Evolutionary conservation across 495 filamentous ascomycete genomes (phyloP), one percentile per base, ranked within the genome.

Genomic region (Daldinia loculata): DNA sequence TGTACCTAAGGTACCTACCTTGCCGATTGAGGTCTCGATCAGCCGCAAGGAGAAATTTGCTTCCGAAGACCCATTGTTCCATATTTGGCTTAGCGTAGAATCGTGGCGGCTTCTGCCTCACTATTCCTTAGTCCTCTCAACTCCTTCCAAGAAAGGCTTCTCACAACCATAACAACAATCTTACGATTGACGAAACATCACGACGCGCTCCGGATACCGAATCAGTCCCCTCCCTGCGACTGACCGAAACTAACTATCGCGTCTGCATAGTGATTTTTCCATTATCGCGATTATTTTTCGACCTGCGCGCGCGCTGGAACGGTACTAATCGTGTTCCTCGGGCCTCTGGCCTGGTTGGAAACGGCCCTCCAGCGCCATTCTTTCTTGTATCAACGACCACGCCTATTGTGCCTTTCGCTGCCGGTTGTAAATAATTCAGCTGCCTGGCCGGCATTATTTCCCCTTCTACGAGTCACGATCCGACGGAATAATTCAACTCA

Each of bases 181-280:
- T 76, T 41, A 67, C 63, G 39, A 66, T 63, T 61, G 55, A 66
- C 45, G 41, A 56, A 68, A 63, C 70, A 80, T 78, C 78, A 72
- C 77, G 70, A 78, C 77, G 78, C 80, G 80, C 76, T 74, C 77
- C 77, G 73, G 67, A 75, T 74, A 66, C 66, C 66, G 72, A 69
- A 62, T 50, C 74, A 76, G 75, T 61, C 67, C 67, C 50, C 70
- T 63, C 75, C 70, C 62, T 22, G 70, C 72, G 63, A 67, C 34
- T 30, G 24, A 59, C 67, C 74, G 76, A 78, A 69, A 77, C 69
- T 63, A 53, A 60, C 61, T 58, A 63, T 63, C 63, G 75, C 52
- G 65, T 66, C 61, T 15, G 24, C 15, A 7, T 2, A 45, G 62
- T 56, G 65, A 72, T 53, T 74, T 74, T 67, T 63, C 65, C 65